phyloP scores from a whole-genome alignment of 2,329 filamentous ascomycete species.

The Passalora sequoiae region DNA sequence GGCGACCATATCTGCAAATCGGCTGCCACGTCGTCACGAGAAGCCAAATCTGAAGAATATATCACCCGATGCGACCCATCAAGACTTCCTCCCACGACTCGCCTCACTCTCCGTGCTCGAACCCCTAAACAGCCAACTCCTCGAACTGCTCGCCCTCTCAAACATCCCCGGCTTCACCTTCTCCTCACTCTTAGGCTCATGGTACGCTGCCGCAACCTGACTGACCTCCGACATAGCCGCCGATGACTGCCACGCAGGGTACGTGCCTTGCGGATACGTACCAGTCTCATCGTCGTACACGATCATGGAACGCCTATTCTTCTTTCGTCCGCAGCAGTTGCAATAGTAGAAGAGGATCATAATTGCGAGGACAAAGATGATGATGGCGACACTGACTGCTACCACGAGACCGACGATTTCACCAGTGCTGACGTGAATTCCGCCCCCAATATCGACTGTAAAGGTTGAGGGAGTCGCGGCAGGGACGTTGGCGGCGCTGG shows the following conservation, averaged over 20 bases:
- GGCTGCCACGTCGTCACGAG: too few species aligned
- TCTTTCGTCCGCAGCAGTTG: slow-evolving; percentile 3
- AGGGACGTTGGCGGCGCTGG: too few species aligned
- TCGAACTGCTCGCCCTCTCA: slow-evolving; percentile 3
- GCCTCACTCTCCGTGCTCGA: too few species aligned
- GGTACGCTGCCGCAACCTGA: not conserved
- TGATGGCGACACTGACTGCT: slow-evolving; percentile 6
- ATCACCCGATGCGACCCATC: too few species aligned
- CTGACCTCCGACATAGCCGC: not conserved
- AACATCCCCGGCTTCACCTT: not conserved
- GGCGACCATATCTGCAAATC: too few species aligned
- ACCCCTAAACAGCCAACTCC: not conserved
- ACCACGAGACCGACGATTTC: slow-evolving; percentile 5
- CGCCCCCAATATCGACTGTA: slow-evolving; percentile 3
- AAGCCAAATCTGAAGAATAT: too few species aligned
- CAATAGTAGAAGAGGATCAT: slow-evolving; percentile 1
- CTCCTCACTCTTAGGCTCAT: not conserved
- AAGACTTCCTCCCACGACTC: too few species aligned
- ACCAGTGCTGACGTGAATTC: slow-evolving; percentile 4
- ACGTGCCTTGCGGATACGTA: slow-evolving; percentile 5
- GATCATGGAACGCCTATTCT: slow-evolving; percentile 1
- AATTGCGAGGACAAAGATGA: slow-evolving; percentile 4
- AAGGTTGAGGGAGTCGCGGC: not conserved
- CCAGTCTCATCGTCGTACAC: slow-evolving; percentile 6
- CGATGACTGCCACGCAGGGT: not conserved